Base-by-base conservation (phyloP, 495 filamentous ascomycete genomes). In the Penicillium paxilli region DNA sequence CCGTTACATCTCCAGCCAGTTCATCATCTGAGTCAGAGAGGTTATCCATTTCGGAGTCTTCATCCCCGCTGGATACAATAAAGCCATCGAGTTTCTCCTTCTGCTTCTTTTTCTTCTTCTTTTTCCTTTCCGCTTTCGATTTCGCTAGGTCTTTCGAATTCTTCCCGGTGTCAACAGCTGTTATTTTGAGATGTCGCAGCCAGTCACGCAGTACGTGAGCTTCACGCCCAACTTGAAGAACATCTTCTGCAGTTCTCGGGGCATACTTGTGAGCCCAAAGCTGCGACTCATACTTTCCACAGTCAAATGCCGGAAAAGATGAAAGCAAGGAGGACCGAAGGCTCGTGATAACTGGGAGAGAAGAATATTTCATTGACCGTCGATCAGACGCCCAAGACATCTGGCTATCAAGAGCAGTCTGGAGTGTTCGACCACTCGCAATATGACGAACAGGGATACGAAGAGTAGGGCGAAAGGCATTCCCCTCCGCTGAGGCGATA, bases 241-340 rank as follows among this genome's bases (percentile, higher is more conserved):
- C 87, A 52, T 92, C 83, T 5, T 74, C 74, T 1, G 90, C 84
- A 21, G 65, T 74, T 24, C 63, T 72, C 0, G 95, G 95, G 1
- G 90, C 84, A 74, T 97, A 96, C 59, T 99, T 99, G 24, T 92
- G 86, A 2, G 73, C 60, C 95, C 95, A 99, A 35, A 84, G 70
- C 22, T 78, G 73, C 1, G 73, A 77, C 60, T 98, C 94, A 58
- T 86, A 96, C 35, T 82, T 75, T 16, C 82, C 86, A 56, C 67
- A 82, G 69, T 99, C 95, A 62, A 94, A 97, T 14, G 94, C 85
- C 1, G 85, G 90, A 14, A 90, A 75, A 0, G 81, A 78, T 2
- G 69, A 75, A 16, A 71, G 64, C 19, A 98, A 79, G 5, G 74
- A 78, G 2, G 77, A 60, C 51, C 86, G 88, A 2, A 91, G 72